Evolutionary conservation across 257 asterid species (phyloP).

Genomic region (Parsonsia alboflavescens): DNA sequence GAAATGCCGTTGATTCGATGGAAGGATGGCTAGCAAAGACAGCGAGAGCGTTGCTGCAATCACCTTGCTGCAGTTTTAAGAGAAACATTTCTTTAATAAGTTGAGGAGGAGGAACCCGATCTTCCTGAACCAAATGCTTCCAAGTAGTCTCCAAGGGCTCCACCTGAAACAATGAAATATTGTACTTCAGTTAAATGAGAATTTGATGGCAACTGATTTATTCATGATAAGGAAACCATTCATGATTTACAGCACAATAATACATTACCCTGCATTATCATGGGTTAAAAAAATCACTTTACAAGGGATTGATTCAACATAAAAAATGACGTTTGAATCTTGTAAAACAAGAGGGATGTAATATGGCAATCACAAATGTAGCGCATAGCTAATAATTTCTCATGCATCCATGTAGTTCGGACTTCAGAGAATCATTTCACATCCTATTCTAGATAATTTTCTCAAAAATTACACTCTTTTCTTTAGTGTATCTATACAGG

Average conservation of each 20-base stretch:
- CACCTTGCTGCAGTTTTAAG: constrained; percentile 51
- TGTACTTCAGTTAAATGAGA: not conserved
- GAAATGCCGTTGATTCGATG: constrained; percentile 44
- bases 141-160: constrained; percentile 63
- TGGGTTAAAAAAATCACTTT: too few relatives aligned
- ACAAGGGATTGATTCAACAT: too few relatives aligned
- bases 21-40: constrained; percentile 39
- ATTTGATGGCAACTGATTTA: not conserved
- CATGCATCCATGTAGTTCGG: not conserved
- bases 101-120: constrained; percentile 50
- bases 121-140: constrained; percentile 52
- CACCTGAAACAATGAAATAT: constrained; percentile 28
- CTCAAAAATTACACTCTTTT: not conserved
- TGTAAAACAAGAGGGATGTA: not conserved
- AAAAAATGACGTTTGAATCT: not conserved
- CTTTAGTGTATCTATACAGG: not conserved
- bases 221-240: not conserved
- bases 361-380: not conserved
- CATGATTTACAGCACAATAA: not conserved
- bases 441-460: not conserved
- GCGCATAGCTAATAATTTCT: not conserved
- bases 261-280: too few relatives aligned
- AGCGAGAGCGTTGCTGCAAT: constrained; percentile 46
- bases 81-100: constrained; percentile 58
- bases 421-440: not conserved